A percentile compares a stretch with the other conserved stretches of the same genome.
These are phyloP conservation scores for Ceratocystis harringtonii DNA, from an alignment of 2,329 filamentous ascomycete species.

Conservation along the genomic window DNA sequence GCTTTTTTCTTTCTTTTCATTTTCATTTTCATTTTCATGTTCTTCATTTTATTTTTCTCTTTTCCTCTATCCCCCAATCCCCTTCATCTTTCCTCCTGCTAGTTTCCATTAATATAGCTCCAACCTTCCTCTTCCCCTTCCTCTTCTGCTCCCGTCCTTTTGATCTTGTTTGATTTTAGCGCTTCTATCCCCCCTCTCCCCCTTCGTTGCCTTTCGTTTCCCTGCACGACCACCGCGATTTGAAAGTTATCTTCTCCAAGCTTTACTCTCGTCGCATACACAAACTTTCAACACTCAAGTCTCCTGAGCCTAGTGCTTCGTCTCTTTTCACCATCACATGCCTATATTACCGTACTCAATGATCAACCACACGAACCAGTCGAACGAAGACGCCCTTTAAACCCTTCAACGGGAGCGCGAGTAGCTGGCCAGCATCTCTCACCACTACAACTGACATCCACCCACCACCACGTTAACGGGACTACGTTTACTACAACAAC, in stretches of 20 bases:
- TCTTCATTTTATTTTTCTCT: not conserved
- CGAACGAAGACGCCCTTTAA: constrained; percentile 53
- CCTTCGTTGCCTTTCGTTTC: not conserved
- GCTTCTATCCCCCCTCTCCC: not conserved
- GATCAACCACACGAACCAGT: constrained; percentile 36
- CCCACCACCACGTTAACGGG: not conserved
- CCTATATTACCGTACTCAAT: constrained; percentile 27
- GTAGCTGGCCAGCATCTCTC: constrained; percentile 25
- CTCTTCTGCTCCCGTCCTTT: not conserved
- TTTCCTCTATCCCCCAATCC: not conserved
- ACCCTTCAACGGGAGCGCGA: constrained; percentile 47
- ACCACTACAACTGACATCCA: not conserved
- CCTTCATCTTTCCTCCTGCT: not conserved
- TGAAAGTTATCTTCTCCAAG: not conserved
- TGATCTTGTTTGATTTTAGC: not conserved
- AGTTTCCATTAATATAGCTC: constrained; percentile 1
- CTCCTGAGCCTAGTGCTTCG: constrained; percentile 30
- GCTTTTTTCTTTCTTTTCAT: not conserved
- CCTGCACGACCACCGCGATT: not conserved
- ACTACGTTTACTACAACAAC: not conserved
- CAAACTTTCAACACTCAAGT: constrained; percentile 21
- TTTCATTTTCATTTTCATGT: not conserved
- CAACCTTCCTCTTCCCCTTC: not conserved
- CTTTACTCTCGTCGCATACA: not conserved
- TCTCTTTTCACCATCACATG: constrained; percentile 23